Conservation (phyloP, 179 eudicot species). For the Silene coronaria region DNA sequence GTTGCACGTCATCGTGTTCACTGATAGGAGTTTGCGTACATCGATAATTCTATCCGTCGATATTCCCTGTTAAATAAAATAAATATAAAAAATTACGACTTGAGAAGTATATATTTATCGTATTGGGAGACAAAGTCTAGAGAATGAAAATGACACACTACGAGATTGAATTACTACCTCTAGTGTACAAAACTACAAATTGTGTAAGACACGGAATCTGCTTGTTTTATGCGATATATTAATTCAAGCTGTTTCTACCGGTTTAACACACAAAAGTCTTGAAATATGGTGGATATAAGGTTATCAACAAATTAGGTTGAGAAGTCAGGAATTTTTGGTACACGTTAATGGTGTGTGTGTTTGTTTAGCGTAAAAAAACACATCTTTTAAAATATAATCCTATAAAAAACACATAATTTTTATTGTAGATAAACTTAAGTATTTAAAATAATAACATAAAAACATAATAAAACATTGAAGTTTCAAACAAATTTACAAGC, state of each 20-base stretch:
- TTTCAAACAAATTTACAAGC: background rate
- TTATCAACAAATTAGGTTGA: slow-evolving; percentile 1
- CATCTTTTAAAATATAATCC: background rate
- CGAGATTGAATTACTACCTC: background rate
- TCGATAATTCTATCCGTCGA: slow-evolving; percentile 90
- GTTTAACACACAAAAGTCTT: background rate
- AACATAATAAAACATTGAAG: background rate
- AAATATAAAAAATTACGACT: background rate
- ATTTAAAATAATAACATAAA: background rate
- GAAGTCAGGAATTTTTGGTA: background rate
- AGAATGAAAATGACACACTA: slow-evolving; percentile 8
- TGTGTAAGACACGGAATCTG: slow-evolving; percentile 16
- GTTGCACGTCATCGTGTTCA: slow-evolving; percentile 59
- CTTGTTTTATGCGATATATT: slow-evolving; percentile 5
- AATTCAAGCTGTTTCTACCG: background rate
- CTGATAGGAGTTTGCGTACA: slow-evolving; percentile 63
- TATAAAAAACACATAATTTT: background rate
- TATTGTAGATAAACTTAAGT: background rate
- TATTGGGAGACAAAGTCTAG: slow-evolving; percentile 6
- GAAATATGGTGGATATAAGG: background rate
- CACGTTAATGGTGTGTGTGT: background rate
- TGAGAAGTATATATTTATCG: background rate
- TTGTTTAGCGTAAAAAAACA: background rate
- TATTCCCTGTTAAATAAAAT: slow-evolving; percentile 57
- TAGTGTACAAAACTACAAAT: background rate